Evolutionary conservation across 768 basidiomycete species (phyloP).

Genomic region (Myochromella boudieri): DNA sequence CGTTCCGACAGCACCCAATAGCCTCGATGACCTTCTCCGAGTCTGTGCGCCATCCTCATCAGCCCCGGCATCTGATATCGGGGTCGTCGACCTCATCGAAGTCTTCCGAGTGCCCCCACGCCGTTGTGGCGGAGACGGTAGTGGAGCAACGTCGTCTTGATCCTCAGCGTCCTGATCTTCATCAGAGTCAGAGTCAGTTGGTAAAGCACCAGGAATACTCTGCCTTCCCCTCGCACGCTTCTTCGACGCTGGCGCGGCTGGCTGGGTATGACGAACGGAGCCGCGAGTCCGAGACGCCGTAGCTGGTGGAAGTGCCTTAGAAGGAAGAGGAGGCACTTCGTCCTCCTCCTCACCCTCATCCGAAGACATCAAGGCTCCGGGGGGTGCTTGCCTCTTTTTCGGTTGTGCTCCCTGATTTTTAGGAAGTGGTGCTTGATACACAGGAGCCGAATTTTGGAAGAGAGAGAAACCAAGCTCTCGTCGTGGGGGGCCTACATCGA

Average conservation of each 20-base stretch:
- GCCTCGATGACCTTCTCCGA: slow-evolving; percentile 43
- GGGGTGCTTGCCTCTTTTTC: slow-evolving; percentile 32
- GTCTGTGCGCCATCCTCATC: slow-evolving; percentile 34
- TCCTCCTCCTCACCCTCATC: slow-evolving; percentile 36
- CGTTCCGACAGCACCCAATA: slow-evolving; percentile 30
- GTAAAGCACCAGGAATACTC: slow-evolving; percentile 43
- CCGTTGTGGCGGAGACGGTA: slow-evolving; percentile 30
- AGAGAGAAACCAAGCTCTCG: slow-evolving; percentile 22
- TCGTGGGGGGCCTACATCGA: slow-evolving; percentile 1
- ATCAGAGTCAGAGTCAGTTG: slow-evolving; percentile 35
- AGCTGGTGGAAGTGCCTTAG: slow-evolving; percentile 1
- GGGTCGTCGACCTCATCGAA: slow-evolving; percentile 29
- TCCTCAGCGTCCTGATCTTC: slow-evolving; percentile 25
- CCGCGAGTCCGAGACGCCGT: not conserved
- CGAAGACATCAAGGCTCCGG: slow-evolving; percentile 45
- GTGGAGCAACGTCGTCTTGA: slow-evolving; percentile 26
- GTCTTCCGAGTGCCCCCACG: slow-evolving; percentile 24
- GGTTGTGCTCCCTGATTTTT: slow-evolving; percentile 5
- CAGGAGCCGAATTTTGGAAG: slow-evolving; percentile 21
- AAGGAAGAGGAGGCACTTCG: slow-evolving; percentile 18
- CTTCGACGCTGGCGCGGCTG: not conserved
- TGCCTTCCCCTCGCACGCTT: slow-evolving; percentile 13
- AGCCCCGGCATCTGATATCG: slow-evolving; percentile 30
- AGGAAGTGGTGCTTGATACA: slow-evolving; percentile 6
- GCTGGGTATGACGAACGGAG: not conserved